phyloP scores from a whole-genome alignment of 1,284 basidiomycete species.

The Lignosus rhinocerotis region DNA sequence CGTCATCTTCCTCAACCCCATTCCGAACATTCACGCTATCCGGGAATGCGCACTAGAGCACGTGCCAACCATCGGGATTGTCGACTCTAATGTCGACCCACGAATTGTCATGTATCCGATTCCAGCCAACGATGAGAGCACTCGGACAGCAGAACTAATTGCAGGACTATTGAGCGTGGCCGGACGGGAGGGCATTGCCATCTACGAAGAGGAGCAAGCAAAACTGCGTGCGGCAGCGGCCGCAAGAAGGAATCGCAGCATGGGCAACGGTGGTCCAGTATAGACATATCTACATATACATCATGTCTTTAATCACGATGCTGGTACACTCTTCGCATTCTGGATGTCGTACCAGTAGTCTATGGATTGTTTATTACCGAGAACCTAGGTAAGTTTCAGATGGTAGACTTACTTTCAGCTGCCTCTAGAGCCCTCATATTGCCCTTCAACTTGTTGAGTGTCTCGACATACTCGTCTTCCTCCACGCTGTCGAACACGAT shows the following conservation, averaged over 20 bases:
- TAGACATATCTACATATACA: constrained; percentile 16
- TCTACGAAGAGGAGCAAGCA: constrained; percentile 31
- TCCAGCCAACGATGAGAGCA: constrained; percentile 95
- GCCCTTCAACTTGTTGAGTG: constrained; percentile 90
- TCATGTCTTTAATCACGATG: constrained; percentile 23
- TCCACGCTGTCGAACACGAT: constrained; percentile 98
- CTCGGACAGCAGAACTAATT: constrained; percentile 88
- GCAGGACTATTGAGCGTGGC: constrained; percentile 91
- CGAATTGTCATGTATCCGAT: constrained; percentile 98
- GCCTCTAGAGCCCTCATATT: constrained; percentile 85
- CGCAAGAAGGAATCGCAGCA: background rate
- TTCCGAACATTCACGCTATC: constrained; percentile 81
- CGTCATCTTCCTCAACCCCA: constrained; percentile 87
- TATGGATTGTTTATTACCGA: constrained; percentile 29
- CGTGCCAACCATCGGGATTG: constrained; percentile 86
- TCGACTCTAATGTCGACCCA: constrained; percentile 96
- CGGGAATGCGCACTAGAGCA: constrained; percentile 84
- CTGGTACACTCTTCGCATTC: constrained; percentile 36
- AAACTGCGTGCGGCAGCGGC: constrained; percentile 8
- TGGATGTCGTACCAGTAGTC: constrained; percentile 72
- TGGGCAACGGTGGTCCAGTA: background rate
- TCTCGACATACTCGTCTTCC: constrained; percentile 96
- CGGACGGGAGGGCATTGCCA: constrained; percentile 76
- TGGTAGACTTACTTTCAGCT: constrained; percentile 73
- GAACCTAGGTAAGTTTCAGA: background rate